These are phyloP conservation scores for Plicaturopsis crispa DNA, from an alignment of 768 basidiomycete genomes.

Conservation along the genomic window DNA sequence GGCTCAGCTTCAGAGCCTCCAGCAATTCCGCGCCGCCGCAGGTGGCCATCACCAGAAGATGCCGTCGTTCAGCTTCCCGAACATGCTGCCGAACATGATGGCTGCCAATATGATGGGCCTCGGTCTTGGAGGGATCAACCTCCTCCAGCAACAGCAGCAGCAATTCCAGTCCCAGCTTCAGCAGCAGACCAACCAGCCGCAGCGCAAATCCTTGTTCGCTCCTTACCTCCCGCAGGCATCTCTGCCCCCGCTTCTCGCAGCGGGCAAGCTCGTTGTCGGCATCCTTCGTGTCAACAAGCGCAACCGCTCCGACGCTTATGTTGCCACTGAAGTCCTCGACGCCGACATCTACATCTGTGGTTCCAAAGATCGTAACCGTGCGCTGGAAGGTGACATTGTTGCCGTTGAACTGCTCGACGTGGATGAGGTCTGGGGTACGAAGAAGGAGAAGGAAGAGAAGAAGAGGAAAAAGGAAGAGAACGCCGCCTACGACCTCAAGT, in stretches of 20 bases:
- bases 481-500: constrained; percentile 84
- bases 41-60: constrained; percentile 95
- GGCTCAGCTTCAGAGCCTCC: constrained; percentile 91
- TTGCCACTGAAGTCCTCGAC: constrained; percentile 95
- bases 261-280: constrained; percentile 96
- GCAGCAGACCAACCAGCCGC: constrained; percentile 86
- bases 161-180: constrained; percentile 95
- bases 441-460: constrained; percentile 99
- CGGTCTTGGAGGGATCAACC: constrained; percentile 71
- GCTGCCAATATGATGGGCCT: constrained; percentile 95
- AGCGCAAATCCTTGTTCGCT: constrained; percentile 96
- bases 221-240: constrained; percentile 98
- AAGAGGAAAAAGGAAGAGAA: constrained; percentile 99
- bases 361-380: constrained; percentile 97
- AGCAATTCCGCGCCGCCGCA: constrained; percentile 93
- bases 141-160: constrained; percentile 89
- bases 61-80: constrained; percentile 96
- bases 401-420: constrained; percentile 97
- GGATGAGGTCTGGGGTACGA: constrained; percentile 96
- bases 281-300: constrained; percentile 97
- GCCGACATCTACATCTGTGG: constrained; percentile 99
- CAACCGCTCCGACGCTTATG: constrained; percentile 97
- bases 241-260: constrained; percentile 90
- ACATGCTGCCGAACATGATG: constrained; percentile 97
- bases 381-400: constrained; percentile 96